Conservation (phyloP, 305 asterid species). For the Lippia alba region DNA sequence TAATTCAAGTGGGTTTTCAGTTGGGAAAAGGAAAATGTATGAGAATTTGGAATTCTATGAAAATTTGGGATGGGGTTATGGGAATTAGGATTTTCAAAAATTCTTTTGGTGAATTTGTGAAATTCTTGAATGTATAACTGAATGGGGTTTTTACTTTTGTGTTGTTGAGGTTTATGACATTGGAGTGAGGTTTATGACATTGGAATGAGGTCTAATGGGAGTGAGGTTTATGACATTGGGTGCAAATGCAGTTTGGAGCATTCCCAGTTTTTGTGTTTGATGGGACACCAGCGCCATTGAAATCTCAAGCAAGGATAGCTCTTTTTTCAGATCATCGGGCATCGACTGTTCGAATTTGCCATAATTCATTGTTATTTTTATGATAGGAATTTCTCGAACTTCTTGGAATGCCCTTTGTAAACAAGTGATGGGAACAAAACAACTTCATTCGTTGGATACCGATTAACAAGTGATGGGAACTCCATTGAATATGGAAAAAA, state of each 20-base stretch:
- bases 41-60: constrained; percentile 20
- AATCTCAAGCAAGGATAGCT: constrained; percentile 78
- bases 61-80: too few relatives aligned
- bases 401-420: constrained; percentile 89
- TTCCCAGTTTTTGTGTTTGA: constrained; percentile 87
- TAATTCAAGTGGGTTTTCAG: constrained; percentile 26
- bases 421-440: constrained; percentile 32
- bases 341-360: constrained; percentile 62
- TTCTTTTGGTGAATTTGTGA: too few relatives aligned
- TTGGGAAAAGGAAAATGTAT: neutral
- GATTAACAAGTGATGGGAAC: constrained; percentile 47
- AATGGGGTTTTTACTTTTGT: too few relatives aligned
- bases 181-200: too few relatives aligned
- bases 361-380: constrained; percentile 33
- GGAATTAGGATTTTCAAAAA: too few relatives aligned
- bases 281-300: constrained; percentile 91
- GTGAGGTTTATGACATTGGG: too few relatives aligned
- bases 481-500: constrained; percentile 44
- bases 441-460: constrained; percentile 48
- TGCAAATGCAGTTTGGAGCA: constrained; percentile 85
- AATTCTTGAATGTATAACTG: too few relatives aligned
- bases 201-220: too few relatives aligned
- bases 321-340: constrained; percentile 74
- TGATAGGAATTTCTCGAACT: constrained; percentile 83
- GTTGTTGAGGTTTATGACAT: constrained; percentile 27